Evolutionary conservation across 1,284 basidiomycete species (phyloP).

Genomic region (Sporisorium scitamineum): DNA sequence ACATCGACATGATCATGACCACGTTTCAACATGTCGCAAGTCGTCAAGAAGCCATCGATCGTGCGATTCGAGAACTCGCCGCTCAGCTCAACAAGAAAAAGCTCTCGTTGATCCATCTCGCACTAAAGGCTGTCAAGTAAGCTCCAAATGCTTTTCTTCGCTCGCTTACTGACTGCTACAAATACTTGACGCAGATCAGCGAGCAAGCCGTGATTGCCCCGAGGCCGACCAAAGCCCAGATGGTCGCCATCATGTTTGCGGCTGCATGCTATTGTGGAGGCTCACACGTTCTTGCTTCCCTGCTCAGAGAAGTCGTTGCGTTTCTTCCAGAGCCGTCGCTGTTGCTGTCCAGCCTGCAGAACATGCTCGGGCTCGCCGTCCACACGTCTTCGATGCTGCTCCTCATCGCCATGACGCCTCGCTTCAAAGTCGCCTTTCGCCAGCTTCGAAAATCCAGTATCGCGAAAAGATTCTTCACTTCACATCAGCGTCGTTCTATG

Average conservation of each 20-base stretch:
- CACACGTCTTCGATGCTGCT: slow-evolving; percentile 32
- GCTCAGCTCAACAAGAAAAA: neutral
- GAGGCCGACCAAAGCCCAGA: neutral
- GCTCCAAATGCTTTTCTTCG: neutral
- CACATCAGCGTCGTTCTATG: slow-evolving; percentile 7
- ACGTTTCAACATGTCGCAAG: neutral
- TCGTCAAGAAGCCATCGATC: slow-evolving; percentile 3
- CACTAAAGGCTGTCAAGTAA: neutral
- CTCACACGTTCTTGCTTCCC: neutral
- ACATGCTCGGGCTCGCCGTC: slow-evolving; percentile 1
- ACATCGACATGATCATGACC: neutral
- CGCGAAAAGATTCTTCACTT: slow-evolving; percentile 1
- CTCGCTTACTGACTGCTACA: neutral
- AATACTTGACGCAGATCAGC: neutral
- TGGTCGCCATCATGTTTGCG: neutral
- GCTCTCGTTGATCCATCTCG: neutral
- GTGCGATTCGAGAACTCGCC: neutral
- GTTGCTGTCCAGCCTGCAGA: neutral
- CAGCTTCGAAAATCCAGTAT: neutral
- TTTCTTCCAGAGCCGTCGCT: neutral
- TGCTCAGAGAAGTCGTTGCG: neutral
- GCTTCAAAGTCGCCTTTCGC: slow-evolving; percentile 7
- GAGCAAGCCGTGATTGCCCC: neutral
- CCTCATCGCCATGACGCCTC: slow-evolving; percentile 15
- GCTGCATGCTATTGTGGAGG: slow-evolving; percentile 1